Base-by-base conservation (phyloP, 768 basidiomycete genomes). In the Russula dissimulans region DNA sequence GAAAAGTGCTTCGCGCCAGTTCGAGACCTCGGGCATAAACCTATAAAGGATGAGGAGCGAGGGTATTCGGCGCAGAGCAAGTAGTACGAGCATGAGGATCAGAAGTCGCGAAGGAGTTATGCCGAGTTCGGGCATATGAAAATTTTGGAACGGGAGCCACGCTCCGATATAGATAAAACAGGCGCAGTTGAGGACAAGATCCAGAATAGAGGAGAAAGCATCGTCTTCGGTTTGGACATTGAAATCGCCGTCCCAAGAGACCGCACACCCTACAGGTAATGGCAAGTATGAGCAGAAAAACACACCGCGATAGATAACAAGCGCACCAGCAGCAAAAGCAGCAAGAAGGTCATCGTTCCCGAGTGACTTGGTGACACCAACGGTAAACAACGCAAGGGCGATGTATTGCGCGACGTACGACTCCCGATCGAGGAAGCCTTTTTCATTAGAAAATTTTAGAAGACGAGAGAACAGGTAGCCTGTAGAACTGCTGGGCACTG, bases 231-330 rank as follows among this genome's bases (percentile, higher is more conserved):
- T 91, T 60, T 91, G 85, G 18, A 74, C 73, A 66, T 89, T 87
- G 74, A 89, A 89, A 65, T 90, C 78, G 3, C 84, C 89, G 71
- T 95, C 93, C 92, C 91, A 95, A 7, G 91, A 91, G 64, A 97
- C 87, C 1, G 95, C 91, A 54, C 80, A 84, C 3, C 95, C 95
- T 85, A 72, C 70, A 46, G 69, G 58, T 59, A 50, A 54, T 15
- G n/a, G 22, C 22, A 26, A 26, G 22, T 26, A 18, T 54, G 41
- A 57, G 9, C 9, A 22, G 11, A 3, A 22, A 57, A 14, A 41
- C 10, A 31, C 6, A 42, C 14, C 5, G 31, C 46, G 3, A 5
- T 11, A 10, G 38, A 51, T 38, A n/a, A 12, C 5, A 46, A 29
- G 56, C 75, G 31, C 46, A 84, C 88, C 88, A 67, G 85, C 85